phyloP scores from a whole-genome alignment of 257 asterid genomes.

The Ajuga chamaepitys region DNA sequence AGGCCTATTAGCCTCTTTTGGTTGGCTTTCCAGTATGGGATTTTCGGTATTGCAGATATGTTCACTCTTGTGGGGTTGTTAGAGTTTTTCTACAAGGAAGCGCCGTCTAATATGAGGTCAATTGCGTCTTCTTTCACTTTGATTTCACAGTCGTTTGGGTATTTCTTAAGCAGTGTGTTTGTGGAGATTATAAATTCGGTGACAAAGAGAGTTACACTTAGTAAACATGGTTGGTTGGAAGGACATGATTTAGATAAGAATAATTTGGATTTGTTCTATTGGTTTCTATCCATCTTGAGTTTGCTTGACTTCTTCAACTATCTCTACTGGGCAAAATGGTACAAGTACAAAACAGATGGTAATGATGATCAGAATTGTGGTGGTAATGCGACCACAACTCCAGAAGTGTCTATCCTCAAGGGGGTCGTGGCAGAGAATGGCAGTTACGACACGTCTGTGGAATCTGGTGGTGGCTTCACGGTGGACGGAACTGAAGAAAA shows the following conservation, averaged over 20 bases:
- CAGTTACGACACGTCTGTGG: conserved; percentile 4
- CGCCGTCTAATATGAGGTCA: conserved; percentile 74
- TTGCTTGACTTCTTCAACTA: conserved; percentile 55
- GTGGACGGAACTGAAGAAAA: conserved; percentile 19
- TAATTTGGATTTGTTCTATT: conserved; percentile 49
- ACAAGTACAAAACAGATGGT: conserved; percentile 44
- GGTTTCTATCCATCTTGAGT: conserved; percentile 78
- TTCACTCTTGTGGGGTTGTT: conserved; percentile 69
- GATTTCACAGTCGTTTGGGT: conserved; percentile 62
- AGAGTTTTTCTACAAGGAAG: conserved; percentile 76
- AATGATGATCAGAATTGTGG: not conserved
- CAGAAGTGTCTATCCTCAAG: conserved; percentile 21
- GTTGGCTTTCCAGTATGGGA: conserved; percentile 54
- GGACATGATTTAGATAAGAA: conserved; percentile 50
- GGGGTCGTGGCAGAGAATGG: conserved; percentile 18
- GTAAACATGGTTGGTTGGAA: conserved; percentile 57
- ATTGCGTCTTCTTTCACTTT: conserved; percentile 65
- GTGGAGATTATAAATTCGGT: conserved; percentile 51
- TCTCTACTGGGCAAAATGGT: conserved; percentile 63
- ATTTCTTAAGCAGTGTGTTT: conserved; percentile 57
- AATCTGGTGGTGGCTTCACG: conserved; percentile 7
- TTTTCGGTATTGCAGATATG: conserved; percentile 84
- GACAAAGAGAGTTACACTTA: conserved; percentile 30
- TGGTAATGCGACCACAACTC: not conserved
- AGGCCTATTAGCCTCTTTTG: conserved; percentile 58